Conservation (phyloP, 495 filamentous ascomycete species). For the Aspergillus taichungensis region DNA sequence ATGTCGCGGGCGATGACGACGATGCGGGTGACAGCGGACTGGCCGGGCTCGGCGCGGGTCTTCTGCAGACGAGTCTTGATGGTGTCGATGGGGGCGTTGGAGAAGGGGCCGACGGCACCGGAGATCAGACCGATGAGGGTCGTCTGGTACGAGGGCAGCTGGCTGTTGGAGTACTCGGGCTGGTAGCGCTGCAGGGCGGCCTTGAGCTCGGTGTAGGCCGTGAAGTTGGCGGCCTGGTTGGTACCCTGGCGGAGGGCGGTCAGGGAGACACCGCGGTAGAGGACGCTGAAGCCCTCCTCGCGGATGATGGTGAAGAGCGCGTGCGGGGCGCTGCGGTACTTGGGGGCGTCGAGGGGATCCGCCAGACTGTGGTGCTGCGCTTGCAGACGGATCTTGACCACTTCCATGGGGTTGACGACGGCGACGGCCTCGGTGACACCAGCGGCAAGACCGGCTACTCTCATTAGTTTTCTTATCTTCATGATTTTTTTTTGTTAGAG, state of each 20-base stretch:
- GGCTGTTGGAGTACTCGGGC: slow-evolving; percentile 46
- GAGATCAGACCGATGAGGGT: slow-evolving; percentile 82
- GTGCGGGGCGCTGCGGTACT: slow-evolving; percentile 96
- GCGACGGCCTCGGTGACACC: slow-evolving; percentile 94
- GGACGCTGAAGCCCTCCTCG: slow-evolving; percentile 78
- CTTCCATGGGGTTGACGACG: slow-evolving; percentile 97
- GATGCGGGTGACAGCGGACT: slow-evolving; percentile 71
- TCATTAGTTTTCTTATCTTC: background rate
- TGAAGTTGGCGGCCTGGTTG: slow-evolving; percentile 99
- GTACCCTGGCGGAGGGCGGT: slow-evolving; percentile 90
- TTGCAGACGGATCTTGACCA: slow-evolving; percentile 96
- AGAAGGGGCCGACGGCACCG: slow-evolving; percentile 90
- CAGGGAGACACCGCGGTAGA: slow-evolving; percentile 89
- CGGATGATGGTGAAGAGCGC: slow-evolving; percentile 84
- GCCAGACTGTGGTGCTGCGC: slow-evolving; percentile 94
- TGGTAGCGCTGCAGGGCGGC: slow-evolving; percentile 60
- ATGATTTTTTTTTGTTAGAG: background rate
- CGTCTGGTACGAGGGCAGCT: slow-evolving; percentile 82
- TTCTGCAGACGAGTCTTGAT: slow-evolving; percentile 97
- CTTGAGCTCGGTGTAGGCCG: slow-evolving; percentile 93
- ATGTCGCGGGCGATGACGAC: slow-evolving; percentile 74
- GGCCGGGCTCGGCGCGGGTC: slow-evolving; percentile 71
- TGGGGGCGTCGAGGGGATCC: slow-evolving; percentile 82
- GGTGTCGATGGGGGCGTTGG: slow-evolving; percentile 96
- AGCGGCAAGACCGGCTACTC: slow-evolving; percentile 72